Evolutionary conservation across 495 filamentous ascomycete genomes (phyloP), one percentile per base, ranked within the genome.

Genomic region (Penicillium subrubescens): DNA sequence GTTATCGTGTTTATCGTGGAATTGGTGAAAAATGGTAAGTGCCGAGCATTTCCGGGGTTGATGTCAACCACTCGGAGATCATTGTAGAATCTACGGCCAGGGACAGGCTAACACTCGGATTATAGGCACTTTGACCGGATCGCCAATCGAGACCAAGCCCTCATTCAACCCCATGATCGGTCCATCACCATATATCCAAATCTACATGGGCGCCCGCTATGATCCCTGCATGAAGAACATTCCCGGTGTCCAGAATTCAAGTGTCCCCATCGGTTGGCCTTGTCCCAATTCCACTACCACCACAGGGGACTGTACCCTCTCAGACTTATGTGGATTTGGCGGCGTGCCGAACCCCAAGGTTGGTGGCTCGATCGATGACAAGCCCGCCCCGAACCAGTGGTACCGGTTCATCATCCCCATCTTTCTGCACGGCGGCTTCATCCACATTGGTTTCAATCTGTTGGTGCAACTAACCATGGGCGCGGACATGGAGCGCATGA

Each of bases 161-260:
- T 79, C 80, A 12, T 94, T 98, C 80, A 99, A 99, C 75, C 91
- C 91, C 50, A 96, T 99, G 92, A 96, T 99, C 71, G 95, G 95
- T 0, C 95, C 95, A 3, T 96, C 93, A 3, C 84, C 90, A 5
- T 92, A 91, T 67, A 85, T 98, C 33, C 88, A 95, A 65, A 96
- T 99, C 76, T 96, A 95, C 72, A 96, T 98, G 93, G 95, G 95
- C 62, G 92, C 94, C 37, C 87, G 94, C 29, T 99, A 90, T 73
- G 87, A 92, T 7, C 92, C 94, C 7, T 99, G 95, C 75, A 99
- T 99, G 95, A 93, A 93, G 78, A 90, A 87, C 61, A 85, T 90
- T 15, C 75, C 86, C 23, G 83, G 84, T 4, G 78, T 95, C 12
- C 88, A 93, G 67, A 77, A 87, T 62, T 69, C 79, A 5, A 84